Base-by-base conservation (phyloP, 805 yeast species). In the Suhomyces pyralidae region DNA sequence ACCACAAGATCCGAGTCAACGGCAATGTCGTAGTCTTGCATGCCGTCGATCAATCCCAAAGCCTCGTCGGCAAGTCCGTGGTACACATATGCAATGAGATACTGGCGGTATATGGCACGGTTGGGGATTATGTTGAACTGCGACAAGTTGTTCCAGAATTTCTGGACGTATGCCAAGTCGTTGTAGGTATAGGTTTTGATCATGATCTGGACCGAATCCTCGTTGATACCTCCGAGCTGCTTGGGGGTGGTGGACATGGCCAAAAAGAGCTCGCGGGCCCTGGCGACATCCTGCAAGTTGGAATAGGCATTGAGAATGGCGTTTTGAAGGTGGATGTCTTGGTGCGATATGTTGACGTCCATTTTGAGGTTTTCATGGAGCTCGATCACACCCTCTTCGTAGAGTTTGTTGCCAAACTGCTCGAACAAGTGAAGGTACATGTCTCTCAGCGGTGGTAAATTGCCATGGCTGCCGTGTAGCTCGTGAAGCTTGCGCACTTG, bases 61-160 rank as follows among this genome's bases (percentile, higher is more conserved):
- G 94, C 94, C 3, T 80, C 77, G 8, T 77, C 77, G 38, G 76
- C 78, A 45, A 77, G 70, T 7, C 86, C 90, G 61, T 83, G 83
- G 58, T 84, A 85, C 54, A 88, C 85, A 63, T 86, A 84, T 0
- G 90, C 88, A 52, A 86, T 80, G 32, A 88, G 65, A 59, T 81
- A 84, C 63, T 86, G 90, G 40, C 76, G 77, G 61, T 78, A 79
- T 32, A 84, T 76, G 8, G 74, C 74, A 34, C 77, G 67, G 53
- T 80, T 77, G 0, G 89, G 88, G 10, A 73, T 57, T 5, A 88
- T 66, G 0, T 78, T 80, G 58, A 75, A 82, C 40, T 71, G 71
- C 0, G 85, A 79, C 24, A 88, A 64, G 52, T 79, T 79, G 50
- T 79, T 74, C 86, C 90, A 88, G 43, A 86, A 80, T 43, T 78